phyloP scores from a whole-genome alignment of 805 yeast species.

The Spencermartinsiella europaea region DNA sequence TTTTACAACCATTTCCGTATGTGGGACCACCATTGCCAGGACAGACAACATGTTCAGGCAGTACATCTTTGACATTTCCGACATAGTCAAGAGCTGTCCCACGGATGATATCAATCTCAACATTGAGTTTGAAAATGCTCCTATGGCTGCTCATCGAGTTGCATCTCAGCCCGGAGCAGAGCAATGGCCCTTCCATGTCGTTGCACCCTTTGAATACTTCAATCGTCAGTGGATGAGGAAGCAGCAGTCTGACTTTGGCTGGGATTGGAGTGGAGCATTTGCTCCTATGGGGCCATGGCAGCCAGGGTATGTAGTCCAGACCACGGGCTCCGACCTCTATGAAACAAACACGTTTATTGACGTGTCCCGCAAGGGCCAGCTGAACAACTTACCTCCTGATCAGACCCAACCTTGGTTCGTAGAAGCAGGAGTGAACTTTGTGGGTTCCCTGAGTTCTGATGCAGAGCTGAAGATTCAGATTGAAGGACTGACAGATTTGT shows the following conservation, averaged over 20 bases:
- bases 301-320: conserved; percentile 30
- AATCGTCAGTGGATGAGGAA: conserved; percentile 40
- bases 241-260: conserved; percentile 51
- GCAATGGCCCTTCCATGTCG: background rate
- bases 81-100: background rate
- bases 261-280: conserved; percentile 51
- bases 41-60: conserved; percentile 37
- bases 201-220: background rate
- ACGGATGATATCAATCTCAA: background rate
- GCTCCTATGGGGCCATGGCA: conserved; percentile 42
- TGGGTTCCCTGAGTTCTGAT: background rate
- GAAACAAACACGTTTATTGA: background rate
- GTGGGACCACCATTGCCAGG: conserved; percentile 28
- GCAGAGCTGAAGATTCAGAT: background rate
- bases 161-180: background rate
- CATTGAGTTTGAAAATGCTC: background rate
- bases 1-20: conserved; percentile 9
- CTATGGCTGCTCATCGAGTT: background rate
- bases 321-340: conserved; percentile 1
- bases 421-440: background rate
- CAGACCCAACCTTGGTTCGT: background rate
- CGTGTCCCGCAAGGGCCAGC: conserved; percentile 1
- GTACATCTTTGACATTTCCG: conserved; percentile 2
- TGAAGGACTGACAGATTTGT: background rate
- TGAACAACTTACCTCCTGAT: background rate